Evolutionary conservation across 768 basidiomycete species (phyloP).

Genomic region (Tricholoma bakamatsutake): DNA sequence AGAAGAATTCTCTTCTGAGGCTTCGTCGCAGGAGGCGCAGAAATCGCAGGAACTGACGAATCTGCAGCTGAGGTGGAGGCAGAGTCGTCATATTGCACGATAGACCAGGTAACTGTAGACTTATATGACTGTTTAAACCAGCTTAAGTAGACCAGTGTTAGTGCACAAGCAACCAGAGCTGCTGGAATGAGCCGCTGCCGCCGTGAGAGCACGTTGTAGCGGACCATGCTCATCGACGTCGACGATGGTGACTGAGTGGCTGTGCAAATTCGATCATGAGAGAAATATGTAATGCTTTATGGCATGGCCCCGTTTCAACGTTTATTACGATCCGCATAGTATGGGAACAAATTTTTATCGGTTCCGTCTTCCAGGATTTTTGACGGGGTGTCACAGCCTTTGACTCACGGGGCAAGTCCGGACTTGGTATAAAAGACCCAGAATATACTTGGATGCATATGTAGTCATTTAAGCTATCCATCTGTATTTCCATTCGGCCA

Average conservation of each 20-base stretch:
- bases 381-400: no score
- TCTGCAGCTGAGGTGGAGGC: background rate
- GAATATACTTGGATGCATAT: no score
- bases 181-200: background rate
- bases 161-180: background rate
- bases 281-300: no score
- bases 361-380: no score
- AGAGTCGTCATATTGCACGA: background rate
- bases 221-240: background rate
- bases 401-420: no score
- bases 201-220: background rate
- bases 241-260: background rate
- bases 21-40: background rate
- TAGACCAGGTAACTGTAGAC: background rate
- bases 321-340: no score
- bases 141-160: background rate
- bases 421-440: no score
- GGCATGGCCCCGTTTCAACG: no score
- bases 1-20: constrained; percentile 32
- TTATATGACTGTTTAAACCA: background rate
- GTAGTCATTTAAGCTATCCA: no score
- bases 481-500: no score
- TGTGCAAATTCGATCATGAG: background rate
- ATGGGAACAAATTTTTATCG: no score
- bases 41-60: background rate